These are phyloP conservation scores for Geranium incanum DNA, from an alignment of 441 rosid genomes.

Conservation along the genomic window DNA sequence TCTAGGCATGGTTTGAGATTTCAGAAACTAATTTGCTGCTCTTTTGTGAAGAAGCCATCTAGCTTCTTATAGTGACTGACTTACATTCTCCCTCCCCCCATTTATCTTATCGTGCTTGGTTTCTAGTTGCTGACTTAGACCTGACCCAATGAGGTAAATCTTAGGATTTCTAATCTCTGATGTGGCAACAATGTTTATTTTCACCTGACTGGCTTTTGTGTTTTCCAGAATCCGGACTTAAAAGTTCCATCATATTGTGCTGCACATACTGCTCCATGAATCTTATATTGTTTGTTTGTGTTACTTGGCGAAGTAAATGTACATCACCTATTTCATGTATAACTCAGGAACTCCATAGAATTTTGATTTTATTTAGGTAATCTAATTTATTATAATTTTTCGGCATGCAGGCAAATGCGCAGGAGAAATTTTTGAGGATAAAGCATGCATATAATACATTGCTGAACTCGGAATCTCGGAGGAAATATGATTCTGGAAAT, in stretches of 20 bases:
- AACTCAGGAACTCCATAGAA: not conserved
- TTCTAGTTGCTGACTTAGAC: not conserved
- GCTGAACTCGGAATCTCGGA: slow-evolving; percentile 61
- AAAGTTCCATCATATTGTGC: not conserved
- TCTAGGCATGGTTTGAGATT: not conserved
- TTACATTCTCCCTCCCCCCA: not conserved
- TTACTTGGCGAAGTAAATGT: not conserved
- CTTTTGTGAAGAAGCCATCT: not conserved
- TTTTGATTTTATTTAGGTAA: slow-evolving; percentile 6
- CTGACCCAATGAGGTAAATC: not conserved
- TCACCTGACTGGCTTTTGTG: not conserved
- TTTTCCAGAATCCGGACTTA: not conserved
- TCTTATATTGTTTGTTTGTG: not conserved
- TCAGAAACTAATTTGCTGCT: not conserved
- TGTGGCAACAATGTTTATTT: not conserved
- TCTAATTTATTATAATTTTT: slow-evolving; percentile 14
- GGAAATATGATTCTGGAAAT: slow-evolving; percentile 43
- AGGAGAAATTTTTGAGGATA: slow-evolving; percentile 84
- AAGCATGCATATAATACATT: slow-evolving; percentile 83
- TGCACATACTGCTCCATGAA: not conserved
- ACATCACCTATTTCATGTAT: not conserved
- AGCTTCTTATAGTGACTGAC: not conserved
- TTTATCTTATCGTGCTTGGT: not conserved
- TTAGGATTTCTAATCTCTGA: not conserved
- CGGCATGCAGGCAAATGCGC: slow-evolving; percentile 62